These are phyloP conservation scores for Kwoniella sp. DNA, from an alignment of 768 basidiomycete genomes.

Conservation along the genomic window DNA sequence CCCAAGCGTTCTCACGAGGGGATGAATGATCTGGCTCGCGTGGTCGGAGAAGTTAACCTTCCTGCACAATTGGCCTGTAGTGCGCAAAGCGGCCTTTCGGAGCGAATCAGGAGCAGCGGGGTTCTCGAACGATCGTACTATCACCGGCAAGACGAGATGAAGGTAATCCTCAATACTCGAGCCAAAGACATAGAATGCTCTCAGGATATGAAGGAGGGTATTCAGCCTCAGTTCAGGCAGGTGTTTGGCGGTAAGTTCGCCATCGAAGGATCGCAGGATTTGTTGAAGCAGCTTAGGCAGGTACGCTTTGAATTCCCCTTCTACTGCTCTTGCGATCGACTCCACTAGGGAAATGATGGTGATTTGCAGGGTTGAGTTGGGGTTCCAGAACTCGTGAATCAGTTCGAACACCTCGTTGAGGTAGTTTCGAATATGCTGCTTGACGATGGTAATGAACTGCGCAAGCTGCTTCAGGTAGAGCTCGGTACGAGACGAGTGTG, in stretches of 20 bases:
- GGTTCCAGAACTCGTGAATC: slow-evolving; percentile 87
- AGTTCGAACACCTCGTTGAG: slow-evolving; percentile 80
- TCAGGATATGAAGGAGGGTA: slow-evolving; percentile 76
- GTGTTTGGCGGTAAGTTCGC: slow-evolving; percentile 47
- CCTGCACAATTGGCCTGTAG: slow-evolving; percentile 83
- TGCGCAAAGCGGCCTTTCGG: slow-evolving; percentile 85
- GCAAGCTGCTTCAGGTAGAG: slow-evolving; percentile 87
- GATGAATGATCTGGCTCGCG: slow-evolving; percentile 94
- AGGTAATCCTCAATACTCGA: slow-evolving; percentile 96
- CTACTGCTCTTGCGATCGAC: slow-evolving; percentile 85
- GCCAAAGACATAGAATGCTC: slow-evolving; percentile 92
- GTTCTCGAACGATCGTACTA: slow-evolving; percentile 86
- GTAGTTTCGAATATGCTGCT: slow-evolving; percentile 93
- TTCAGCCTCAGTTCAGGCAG: slow-evolving; percentile 67
- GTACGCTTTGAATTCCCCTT: slow-evolving; percentile 97
- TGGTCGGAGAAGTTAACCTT: slow-evolving; percentile 98
- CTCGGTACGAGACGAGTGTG: slow-evolving; percentile 77
- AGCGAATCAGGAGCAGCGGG: slow-evolving; percentile 71
- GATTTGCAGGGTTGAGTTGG: slow-evolving; percentile 70
- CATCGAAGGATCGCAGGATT: slow-evolving; percentile 68
- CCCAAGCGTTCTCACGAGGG: slow-evolving; percentile 82
- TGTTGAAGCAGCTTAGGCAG: slow-evolving; percentile 85
- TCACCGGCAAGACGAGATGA: slow-evolving; percentile 92
- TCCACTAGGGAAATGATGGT: slow-evolving; percentile 92
- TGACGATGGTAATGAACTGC: slow-evolving; percentile 92